Evolutionary conservation across 768 basidiomycete genomes (phyloP), one percentile per base, ranked within the genome.

Genomic region (Galerina sulciceps): DNA sequence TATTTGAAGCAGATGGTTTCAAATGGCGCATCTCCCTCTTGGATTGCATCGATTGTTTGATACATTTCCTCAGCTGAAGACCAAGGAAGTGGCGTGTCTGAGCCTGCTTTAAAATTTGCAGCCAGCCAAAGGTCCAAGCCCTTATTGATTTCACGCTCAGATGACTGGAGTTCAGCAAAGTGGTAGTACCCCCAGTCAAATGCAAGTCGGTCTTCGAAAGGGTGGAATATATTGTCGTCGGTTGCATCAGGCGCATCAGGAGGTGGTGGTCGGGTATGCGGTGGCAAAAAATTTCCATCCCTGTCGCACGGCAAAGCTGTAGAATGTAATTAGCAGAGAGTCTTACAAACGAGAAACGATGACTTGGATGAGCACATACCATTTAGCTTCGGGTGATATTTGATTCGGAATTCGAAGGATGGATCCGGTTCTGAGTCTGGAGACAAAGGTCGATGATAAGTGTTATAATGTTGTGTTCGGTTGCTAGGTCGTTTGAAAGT

Each of bases 1-100:
- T 67, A 68, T 17, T 56, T 58, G 37, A 65, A 57, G 3, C 40
- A n/a, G 22, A 60, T 53, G 2, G 65, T 66, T 2, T 51, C 6
- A 31, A 65, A 68, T 14, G 63, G 65, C 4, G 63, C 61, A n/a
- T 46, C 41, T 6, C 53, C 53, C 35, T 54, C 42, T 15, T 54
- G 53, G 13, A 54, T 54, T 11, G 23, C 15, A 31, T 54, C 53
- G 18, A 54, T 44, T 4, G 53, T 54, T 10, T 17, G 5, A 9
- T 46, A 46, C 44, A 55, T 46, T 38, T 45, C 53, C 6, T 37
- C 6, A 10, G 44, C 43, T 13, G 44, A 55, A 10, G 53, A 37
- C 53, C 53, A 55, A 6, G 53, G 53, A 0, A 55, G 14, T 11
- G 44, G 53, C 1, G 44, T 22, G 13, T 55, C 42, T n/a, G 13